Conservation (phyloP, 768 basidiomycete species). For the Auricularia sp. region DNA sequence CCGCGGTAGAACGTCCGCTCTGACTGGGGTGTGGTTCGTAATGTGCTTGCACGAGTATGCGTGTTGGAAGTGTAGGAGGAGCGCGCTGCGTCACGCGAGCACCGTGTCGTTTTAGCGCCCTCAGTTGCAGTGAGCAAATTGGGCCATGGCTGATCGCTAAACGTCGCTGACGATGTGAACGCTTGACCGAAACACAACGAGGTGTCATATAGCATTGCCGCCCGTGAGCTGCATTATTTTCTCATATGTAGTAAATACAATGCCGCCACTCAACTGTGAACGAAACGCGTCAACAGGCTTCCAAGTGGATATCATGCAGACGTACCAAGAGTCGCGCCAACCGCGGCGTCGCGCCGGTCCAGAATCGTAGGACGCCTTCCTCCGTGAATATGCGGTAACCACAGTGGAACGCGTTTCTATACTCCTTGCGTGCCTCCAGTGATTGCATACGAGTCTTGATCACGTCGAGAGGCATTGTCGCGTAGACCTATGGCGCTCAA, state of each 20-base stretch:
- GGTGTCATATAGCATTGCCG: conserved; percentile 9
- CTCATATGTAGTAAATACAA: conserved; percentile 89
- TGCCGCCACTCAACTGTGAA: conserved; percentile 79
- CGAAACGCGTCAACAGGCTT: background rate
- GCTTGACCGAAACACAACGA: too few relatives aligned
- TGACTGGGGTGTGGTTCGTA: too few relatives aligned
- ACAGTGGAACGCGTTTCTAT: conserved; percentile 92
- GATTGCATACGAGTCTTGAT: conserved; percentile 99
- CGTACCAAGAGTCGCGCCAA: conserved; percentile 75
- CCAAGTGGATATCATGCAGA: conserved; percentile 8
- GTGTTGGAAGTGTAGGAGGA: too few relatives aligned
- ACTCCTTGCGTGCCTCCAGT: conserved; percentile 69
- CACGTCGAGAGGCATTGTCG: conserved; percentile 29
- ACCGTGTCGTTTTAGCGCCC: too few relatives aligned
- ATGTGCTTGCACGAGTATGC: too few relatives aligned
- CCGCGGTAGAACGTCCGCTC: too few relatives aligned
- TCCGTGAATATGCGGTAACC: conserved; percentile 90
- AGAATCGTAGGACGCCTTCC: conserved; percentile 86
- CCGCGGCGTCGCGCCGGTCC: conserved; percentile 93
- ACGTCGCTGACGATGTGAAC: too few relatives aligned
- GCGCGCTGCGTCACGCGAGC: too few relatives aligned
- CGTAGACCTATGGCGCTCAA: background rate
- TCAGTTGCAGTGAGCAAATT: too few relatives aligned
- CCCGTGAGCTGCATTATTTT: conserved; percentile 53
- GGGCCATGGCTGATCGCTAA: too few relatives aligned